Conservation (phyloP, 2,329 filamentous ascomycete species). For the Aspergillus brasiliensis region DNA sequence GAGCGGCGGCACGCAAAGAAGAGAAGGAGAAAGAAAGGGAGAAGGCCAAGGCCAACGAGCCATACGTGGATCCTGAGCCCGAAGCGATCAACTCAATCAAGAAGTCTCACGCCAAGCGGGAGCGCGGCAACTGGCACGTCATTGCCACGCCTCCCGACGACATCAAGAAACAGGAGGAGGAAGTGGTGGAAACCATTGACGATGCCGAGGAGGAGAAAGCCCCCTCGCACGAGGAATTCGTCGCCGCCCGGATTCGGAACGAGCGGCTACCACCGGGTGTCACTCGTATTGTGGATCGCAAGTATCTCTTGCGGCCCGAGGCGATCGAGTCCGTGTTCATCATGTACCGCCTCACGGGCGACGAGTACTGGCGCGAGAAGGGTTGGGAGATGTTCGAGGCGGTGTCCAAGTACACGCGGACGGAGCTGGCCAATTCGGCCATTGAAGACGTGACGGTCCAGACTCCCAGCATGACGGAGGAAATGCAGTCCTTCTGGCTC, state of each 20-base stretch:
- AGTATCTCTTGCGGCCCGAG: conserved; percentile 61
- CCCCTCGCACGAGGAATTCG: conserved; percentile 44
- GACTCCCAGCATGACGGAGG: conserved; percentile 52
- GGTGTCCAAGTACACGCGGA: conserved; percentile 62
- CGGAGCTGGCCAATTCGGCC: conserved; percentile 64
- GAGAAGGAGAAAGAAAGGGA: conserved; percentile 12
- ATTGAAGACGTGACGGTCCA: conserved; percentile 65
- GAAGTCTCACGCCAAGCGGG: conserved; percentile 15
- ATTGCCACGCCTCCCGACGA: conserved; percentile 5
- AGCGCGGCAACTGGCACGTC: conserved; percentile 25
- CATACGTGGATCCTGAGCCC: not conserved
- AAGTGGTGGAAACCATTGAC: not conserved
- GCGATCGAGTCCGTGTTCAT: conserved; percentile 81
- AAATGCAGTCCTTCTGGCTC: conserved; percentile 77
- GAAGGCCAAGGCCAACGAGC: not conserved
- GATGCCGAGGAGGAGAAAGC: conserved; percentile 1
- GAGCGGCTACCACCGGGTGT: conserved; percentile 48
- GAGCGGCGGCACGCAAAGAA: conserved; percentile 27
- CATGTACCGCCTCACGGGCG: conserved; percentile 73
- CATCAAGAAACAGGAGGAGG: not conserved
- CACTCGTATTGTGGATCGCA: conserved; percentile 38
- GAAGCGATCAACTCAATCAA: not conserved
- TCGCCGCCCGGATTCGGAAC: conserved; percentile 41
- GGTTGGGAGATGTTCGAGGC: conserved; percentile 75
- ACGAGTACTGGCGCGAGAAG: conserved; percentile 64